Evolutionary conservation across 169 alveolate species (phyloP), one percentile per base, ranked within the genome.

Genomic region (Eimeria falciformis): DNA sequence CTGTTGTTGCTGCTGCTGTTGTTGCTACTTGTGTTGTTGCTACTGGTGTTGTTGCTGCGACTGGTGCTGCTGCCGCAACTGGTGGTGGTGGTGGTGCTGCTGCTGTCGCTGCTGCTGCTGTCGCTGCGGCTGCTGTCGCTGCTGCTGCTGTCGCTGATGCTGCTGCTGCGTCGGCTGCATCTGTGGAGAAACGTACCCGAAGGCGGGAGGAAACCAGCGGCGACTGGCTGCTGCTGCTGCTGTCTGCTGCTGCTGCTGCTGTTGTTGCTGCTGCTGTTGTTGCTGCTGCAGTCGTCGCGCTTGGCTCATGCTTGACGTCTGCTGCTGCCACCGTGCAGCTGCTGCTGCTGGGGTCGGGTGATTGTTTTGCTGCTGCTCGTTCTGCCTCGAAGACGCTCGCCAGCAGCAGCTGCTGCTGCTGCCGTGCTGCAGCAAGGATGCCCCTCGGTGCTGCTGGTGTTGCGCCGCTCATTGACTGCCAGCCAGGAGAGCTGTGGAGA

Each of bases 271-370:
- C 23, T 71, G 82, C 82, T 37, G 77, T 66, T 46, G 86, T 45
- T 43, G 62, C 86, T 50, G 55, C 69, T 55, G 69, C 43, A 21
- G 53, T 18, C 56, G 56, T 23, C 27, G 77, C 40, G n/a, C n/a
- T n/a, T n/a, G n/a, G n/a, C n/a, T n/a, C n/a, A n/a, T n/a, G n/a
- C n/a, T n/a, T n/a, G n/a, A n/a, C n/a, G n/a, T n/a, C n/a, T n/a
- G n/a, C n/a, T n/a, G n/a, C n/a, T n/a, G n/a, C n/a, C n/a, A n/a
- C n/a, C n/a, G n/a, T 46, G 68, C 43, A 18, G 62, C 86, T 50
- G 55, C 69, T 55, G 46, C 75, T 40, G 53, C 58, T 79, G 56
- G n/a, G n/a, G n/a, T n/a, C 89, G 56, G 89, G 37, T 55, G 23
- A 7, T 21, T 79, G 89, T 53, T 55, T 53, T 79, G 56, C 40